Evolutionary conservation across 1,284 basidiomycete species (phyloP).

Genomic region (Papiliotrema nemorosa): DNA sequence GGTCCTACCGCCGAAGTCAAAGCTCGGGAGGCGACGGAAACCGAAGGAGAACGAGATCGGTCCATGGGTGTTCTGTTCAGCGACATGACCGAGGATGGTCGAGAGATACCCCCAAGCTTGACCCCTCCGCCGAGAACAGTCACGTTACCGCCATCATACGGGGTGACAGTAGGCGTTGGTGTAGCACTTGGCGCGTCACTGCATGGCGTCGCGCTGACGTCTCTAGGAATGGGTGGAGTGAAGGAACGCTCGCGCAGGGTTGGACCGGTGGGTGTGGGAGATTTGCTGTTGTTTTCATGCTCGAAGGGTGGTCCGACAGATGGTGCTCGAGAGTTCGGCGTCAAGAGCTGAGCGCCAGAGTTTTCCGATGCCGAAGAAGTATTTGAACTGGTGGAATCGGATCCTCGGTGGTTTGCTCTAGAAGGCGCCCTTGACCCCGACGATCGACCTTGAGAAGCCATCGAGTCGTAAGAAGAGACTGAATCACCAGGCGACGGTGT

Average conservation of each 20-base stretch:
- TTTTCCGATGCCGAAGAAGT: conserved; percentile 32
- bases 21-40: conserved; percentile 41
- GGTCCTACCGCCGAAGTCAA: conserved; percentile 36
- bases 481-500: conserved; percentile 8
- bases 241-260: conserved; percentile 15
- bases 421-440: too few relatives aligned
- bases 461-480: conserved; percentile 1
- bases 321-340: conserved; percentile 38
- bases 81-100: conserved; percentile 29
- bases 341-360: conserved; percentile 38
- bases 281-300: background rate
- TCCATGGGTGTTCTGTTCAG: conserved; percentile 22
- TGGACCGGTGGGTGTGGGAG: conserved; percentile 5
- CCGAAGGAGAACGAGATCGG: conserved; percentile 41
- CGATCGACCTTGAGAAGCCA: too few relatives aligned
- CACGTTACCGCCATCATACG: conserved; percentile 51
- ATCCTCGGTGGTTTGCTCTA: conserved; percentile 12
- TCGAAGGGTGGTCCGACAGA: conserved; percentile 32
- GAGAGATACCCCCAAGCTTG: conserved; percentile 38
- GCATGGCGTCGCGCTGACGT: conserved; percentile 10
- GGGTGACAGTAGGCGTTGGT: conserved; percentile 42
- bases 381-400: conserved; percentile 27
- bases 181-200: conserved; percentile 11
- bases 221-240: conserved; percentile 14
- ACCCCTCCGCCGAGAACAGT: conserved; percentile 50